Conservation (phyloP, 805 yeast species). For the Candida adriatica region DNA sequence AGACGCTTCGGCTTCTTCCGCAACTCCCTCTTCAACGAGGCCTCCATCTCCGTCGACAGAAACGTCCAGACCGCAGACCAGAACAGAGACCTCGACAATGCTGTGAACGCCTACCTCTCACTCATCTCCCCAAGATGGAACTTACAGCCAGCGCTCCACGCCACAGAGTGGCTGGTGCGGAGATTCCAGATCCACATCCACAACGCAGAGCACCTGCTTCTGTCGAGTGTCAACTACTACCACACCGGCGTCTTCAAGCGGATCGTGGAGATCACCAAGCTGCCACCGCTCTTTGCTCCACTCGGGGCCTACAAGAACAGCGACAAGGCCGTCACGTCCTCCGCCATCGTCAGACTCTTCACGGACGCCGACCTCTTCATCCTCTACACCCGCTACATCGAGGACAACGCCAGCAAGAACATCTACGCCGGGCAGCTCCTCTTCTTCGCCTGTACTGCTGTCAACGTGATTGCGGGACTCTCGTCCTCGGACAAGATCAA, state of each 20-base stretch:
- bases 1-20: conserved; percentile 66
- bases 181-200: conserved; percentile 80
- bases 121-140: conserved; percentile 73
- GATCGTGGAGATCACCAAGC: conserved; percentile 60
- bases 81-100: conserved; percentile 62
- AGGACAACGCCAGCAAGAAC: conserved; percentile 38
- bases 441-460: conserved; percentile 68
- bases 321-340: conserved; percentile 56
- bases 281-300: conserved; percentile 80
- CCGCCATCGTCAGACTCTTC: conserved; percentile 66
- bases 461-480: conserved; percentile 58
- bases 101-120: conserved; percentile 67
- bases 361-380: conserved; percentile 62
- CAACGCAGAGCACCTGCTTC: conserved; percentile 64
- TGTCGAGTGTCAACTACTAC: conserved; percentile 78
- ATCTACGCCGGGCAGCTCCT: conserved; percentile 66
- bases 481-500: conserved; percentile 36
- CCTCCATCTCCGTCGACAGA: conserved; percentile 76
- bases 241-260: conserved; percentile 67
- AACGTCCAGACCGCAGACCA: conserved; percentile 76
- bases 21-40: conserved; percentile 71
- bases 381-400: conserved; percentile 51
- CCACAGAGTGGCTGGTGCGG: conserved; percentile 93
- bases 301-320: conserved; percentile 59
- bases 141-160: conserved; percentile 67